Percentiles rank a stretch among this genome's conserved stretches.
phyloP scores from a whole-genome alignment of 2,329 filamentous ascomycete species.

The Diplodia scrobiculata region DNA sequence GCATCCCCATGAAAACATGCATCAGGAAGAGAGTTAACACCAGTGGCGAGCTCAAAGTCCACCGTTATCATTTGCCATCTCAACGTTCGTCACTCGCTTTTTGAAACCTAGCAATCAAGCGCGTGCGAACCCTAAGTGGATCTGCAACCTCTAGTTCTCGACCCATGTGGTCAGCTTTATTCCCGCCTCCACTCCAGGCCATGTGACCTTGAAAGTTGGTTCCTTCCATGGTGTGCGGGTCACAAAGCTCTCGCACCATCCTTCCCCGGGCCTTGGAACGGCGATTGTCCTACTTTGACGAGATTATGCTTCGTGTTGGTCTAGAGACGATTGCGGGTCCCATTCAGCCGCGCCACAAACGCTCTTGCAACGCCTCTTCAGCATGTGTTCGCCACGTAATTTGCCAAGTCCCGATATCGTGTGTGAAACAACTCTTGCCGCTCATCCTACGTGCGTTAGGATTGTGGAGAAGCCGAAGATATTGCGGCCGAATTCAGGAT shows the following conservation, averaged over 20 bases:
- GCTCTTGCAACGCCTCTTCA: neutral
- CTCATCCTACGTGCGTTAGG: neutral
- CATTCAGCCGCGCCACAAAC: neutral
- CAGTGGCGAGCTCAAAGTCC: conserved; percentile 2
- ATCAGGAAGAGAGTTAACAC: conserved; percentile 10
- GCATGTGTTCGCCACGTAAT: neutral
- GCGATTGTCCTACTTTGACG: conserved; percentile 13
- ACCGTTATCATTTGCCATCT: conserved; percentile 6
- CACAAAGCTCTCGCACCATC: neutral
- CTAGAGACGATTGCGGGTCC: neutral
- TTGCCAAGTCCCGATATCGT: neutral
- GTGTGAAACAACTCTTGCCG: neutral
- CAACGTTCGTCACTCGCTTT: conserved; percentile 1
- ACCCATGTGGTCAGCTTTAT: neutral
- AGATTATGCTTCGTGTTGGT: neutral
- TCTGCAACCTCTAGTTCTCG: conserved; percentile 3
- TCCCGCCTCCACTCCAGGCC: neutral
- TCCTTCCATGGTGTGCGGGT: neutral
- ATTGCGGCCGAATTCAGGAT: neutral
- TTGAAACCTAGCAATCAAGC: conserved; percentile 9
- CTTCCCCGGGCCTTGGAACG: neutral
- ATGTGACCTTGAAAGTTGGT: neutral
- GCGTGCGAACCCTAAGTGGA: conserved; percentile 6
- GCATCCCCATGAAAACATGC: neutral
- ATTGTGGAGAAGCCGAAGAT: neutral